These are phyloP conservation scores for Leccinum rimulosum DNA, from an alignment of 768 basidiomycete genomes.

Conservation along the genomic window DNA sequence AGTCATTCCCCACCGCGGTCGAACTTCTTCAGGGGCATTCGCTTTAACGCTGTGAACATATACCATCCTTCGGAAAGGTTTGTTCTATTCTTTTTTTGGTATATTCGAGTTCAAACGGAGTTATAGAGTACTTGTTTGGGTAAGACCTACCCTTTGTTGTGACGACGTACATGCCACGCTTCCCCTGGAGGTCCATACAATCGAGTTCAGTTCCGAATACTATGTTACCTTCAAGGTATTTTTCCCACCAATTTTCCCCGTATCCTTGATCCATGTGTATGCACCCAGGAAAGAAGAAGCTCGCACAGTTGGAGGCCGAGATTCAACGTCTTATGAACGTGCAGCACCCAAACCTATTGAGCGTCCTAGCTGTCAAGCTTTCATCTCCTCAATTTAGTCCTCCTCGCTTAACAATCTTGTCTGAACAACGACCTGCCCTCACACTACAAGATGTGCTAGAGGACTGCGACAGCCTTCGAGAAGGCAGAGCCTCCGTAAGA, in stretches of 20 bases:
- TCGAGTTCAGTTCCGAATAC: constrained; percentile 66
- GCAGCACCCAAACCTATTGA: constrained; percentile 66
- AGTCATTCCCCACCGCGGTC: constrained; percentile 58
- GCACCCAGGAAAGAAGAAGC: constrained; percentile 59
- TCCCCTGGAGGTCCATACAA: constrained; percentile 65
- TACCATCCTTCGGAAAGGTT: constrained; percentile 71
- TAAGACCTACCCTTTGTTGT: constrained; percentile 64
- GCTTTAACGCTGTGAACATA: constrained; percentile 63
- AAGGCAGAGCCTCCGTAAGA: constrained; percentile 66
- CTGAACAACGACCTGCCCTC: constrained; percentile 66
- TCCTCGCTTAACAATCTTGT: constrained; percentile 62
- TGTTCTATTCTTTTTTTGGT: constrained; percentile 12
- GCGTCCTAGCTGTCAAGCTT: constrained; percentile 66
- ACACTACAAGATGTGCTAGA: constrained; percentile 73
- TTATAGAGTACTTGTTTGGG: constrained; percentile 54
- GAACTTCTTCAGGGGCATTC: constrained; percentile 49
- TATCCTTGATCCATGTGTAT: background rate
- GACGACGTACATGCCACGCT: constrained; percentile 56
- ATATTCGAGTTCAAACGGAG: background rate
- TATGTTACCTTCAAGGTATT: constrained; percentile 62
- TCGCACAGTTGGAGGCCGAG: constrained; percentile 63
- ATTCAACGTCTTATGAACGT: constrained; percentile 58
- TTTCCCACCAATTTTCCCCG: background rate
- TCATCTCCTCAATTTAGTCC: constrained; percentile 47
- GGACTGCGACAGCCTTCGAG: constrained; percentile 70